These are phyloP conservation scores for Trichoderma aggressivum DNA, from an alignment of 2,329 filamentous ascomycete species.

Conservation along the genomic window DNA sequence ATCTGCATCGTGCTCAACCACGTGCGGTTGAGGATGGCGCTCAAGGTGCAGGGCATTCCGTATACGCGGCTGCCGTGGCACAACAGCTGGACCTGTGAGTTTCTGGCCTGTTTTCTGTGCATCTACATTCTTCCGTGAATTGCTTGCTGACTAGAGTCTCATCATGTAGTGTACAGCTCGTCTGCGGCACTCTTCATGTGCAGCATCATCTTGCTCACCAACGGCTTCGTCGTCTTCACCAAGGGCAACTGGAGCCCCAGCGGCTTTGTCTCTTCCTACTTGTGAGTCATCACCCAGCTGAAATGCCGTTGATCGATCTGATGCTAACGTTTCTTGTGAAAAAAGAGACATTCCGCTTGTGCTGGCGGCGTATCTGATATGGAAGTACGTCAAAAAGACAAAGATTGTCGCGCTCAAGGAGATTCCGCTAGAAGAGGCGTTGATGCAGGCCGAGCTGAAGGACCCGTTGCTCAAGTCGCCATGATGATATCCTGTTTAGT, in stretches of 20 bases:
- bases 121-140: not conserved
- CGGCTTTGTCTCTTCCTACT: slow-evolving; percentile 58
- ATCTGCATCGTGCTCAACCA: slow-evolving; percentile 58
- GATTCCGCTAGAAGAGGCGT: slow-evolving; percentile 51
- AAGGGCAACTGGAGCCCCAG: slow-evolving; percentile 55
- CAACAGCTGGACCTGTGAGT: slow-evolving; percentile 59
- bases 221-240: slow-evolving; percentile 63
- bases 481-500: not conserved
- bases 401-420: slow-evolving; percentile 48
- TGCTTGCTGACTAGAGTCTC: not conserved
- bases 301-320: not conserved
- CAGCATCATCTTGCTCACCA: slow-evolving; percentile 64
- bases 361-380: slow-evolving; percentile 53
- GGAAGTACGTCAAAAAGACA: slow-evolving; percentile 65
- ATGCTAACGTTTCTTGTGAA: slow-evolving; percentile 19
- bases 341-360: slow-evolving; percentile 59
- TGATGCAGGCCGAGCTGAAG: slow-evolving; percentile 38
- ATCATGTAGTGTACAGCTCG: slow-evolving; percentile 53
- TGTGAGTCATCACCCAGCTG: slow-evolving; percentile 42
- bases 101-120: not conserved
- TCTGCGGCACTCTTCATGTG: slow-evolving; percentile 58
- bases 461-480: not conserved
- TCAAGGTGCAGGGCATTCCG: slow-evolving; percentile 54
- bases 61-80: slow-evolving; percentile 55
- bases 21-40: slow-evolving; percentile 52